phyloP scores from a whole-genome alignment of 495 filamentous ascomycete species.

The Xylaria curta region DNA sequence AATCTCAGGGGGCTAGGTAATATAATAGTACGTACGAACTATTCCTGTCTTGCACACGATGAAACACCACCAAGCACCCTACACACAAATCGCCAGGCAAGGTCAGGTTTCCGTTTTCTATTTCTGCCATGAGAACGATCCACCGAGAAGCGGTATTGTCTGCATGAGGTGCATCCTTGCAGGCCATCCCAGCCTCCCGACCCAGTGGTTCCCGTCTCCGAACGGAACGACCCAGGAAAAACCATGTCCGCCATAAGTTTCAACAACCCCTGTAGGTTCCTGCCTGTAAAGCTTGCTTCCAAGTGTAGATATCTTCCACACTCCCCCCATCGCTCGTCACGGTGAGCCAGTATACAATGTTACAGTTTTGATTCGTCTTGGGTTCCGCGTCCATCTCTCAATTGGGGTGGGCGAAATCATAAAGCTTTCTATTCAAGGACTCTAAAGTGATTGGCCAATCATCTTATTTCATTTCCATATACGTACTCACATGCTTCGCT shows the following conservation, averaged over 20 bases:
- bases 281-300: not conserved
- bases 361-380: not conserved
- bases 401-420: not conserved
- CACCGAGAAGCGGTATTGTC: conserved; percentile 25
- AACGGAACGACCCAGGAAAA: conserved; percentile 15
- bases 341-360: not conserved
- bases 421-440: not conserved
- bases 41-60: conserved; percentile 13
- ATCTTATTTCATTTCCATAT: not conserved
- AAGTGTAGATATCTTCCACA: not conserved
- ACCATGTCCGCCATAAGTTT: conserved; percentile 11
- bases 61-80: not conserved
- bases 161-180: conserved; percentile 28
- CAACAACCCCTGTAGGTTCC: conserved; percentile 13
- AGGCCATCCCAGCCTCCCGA: conserved; percentile 30
- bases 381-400: not conserved
- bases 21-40: conserved; percentile 9
- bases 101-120: conserved; percentile 1
- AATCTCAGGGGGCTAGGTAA: not conserved
- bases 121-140: conserved; percentile 20
- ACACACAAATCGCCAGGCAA: not conserved
- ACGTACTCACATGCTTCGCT: not conserved
- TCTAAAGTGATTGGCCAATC: not conserved
- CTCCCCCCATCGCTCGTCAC: not conserved
- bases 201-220: conserved; percentile 25